Evolutionary conservation across 1,139 yeast genomes (phyloP), one percentile per base, ranked within the genome.

Genomic region (Entelexis paramagnoliae): DNA sequence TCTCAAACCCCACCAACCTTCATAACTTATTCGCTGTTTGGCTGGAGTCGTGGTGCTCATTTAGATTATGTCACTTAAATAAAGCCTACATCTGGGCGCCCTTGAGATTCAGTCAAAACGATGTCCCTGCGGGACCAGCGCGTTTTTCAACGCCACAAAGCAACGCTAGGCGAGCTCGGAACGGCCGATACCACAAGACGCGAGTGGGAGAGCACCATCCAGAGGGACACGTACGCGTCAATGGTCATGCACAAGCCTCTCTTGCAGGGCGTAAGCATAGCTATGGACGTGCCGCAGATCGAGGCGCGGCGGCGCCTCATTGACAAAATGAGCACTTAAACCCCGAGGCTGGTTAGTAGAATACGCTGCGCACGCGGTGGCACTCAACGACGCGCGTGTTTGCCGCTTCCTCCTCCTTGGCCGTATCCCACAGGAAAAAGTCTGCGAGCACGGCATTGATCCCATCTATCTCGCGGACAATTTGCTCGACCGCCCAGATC

Each of bases 211-310:
- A 65, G 74, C 10, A 83, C 83, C 57, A 74, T 84, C 1, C 80
- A 79, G 49, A 71, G 84, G 58, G 97, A 93, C 64, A 79, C 94
- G 0, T 79, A 81, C 58, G 77, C 87, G 2, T 75, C 84, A 17
- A 66, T 86, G 49, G 76, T 80, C 26, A 83, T 84, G 28, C 95
- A 89, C 64, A 79, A 81, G 17, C 76, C 78, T 3, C 57, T 83
- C 51, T 65, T 86, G 44, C 77, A 79, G 57, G 85, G 85, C 62
- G 72, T 81, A 50, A 71, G 94, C n/a, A 63, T 83, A 9, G 84
- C 81, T 0, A 64, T 74, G 48, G 80, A 78, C 48, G 74, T 77
- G 58, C 78, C 83, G 30, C 76, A 73, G 49, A 71, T 68, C 30
- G 58, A 76, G 26, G 65, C 77, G 22, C 71, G 79, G 50, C 72